Conservation (phyloP, 179 eudicot genomes). For the Gypsophila paniculata region DNA sequence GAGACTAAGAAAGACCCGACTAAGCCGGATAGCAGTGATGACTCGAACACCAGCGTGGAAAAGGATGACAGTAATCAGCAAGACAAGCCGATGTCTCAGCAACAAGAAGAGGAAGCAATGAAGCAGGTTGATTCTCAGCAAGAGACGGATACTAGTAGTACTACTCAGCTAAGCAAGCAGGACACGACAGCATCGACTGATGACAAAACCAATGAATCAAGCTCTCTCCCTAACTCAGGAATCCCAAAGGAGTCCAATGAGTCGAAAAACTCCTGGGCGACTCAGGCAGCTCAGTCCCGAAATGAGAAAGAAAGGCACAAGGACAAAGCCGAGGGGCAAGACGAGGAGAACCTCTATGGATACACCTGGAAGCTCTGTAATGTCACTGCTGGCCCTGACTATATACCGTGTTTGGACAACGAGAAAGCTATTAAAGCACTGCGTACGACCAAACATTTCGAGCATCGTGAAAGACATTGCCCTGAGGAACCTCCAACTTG, state of each 20-base stretch:
- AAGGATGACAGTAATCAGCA: slow-evolving; percentile 31
- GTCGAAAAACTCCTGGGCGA: slow-evolving; percentile 64
- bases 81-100: slow-evolving; percentile 20
- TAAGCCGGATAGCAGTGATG: slow-evolving; percentile 22
- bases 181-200: slow-evolving; percentile 22
- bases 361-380: slow-evolving; percentile 72
- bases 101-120: slow-evolving; percentile 22
- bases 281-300: slow-evolving; percentile 66
- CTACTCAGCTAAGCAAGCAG: slow-evolving; percentile 18
- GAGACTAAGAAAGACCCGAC: slow-evolving; percentile 35
- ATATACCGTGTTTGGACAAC: slow-evolving; percentile 88
- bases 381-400: slow-evolving; percentile 61
- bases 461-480: slow-evolving; percentile 90
- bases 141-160: slow-evolving; percentile 2
- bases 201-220: slow-evolving; percentile 29
- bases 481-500: slow-evolving; percentile 73
- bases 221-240: slow-evolving; percentile 39
- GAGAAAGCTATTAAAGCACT: slow-evolving; percentile 48
- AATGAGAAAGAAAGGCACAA: slow-evolving; percentile 35
- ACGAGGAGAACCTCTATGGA: slow-evolving; percentile 38
- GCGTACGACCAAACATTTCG: slow-evolving; percentile 47
- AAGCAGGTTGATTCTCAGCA: slow-evolving; percentile 19
- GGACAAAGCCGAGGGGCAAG: slow-evolving; percentile 34
- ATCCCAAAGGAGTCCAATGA: slow-evolving; percentile 73
- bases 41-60: slow-evolving; percentile 28